Evolutionary conservation across 2,329 filamentous ascomycete species (phyloP).

Genomic region (Stylonectria norvegica): DNA sequence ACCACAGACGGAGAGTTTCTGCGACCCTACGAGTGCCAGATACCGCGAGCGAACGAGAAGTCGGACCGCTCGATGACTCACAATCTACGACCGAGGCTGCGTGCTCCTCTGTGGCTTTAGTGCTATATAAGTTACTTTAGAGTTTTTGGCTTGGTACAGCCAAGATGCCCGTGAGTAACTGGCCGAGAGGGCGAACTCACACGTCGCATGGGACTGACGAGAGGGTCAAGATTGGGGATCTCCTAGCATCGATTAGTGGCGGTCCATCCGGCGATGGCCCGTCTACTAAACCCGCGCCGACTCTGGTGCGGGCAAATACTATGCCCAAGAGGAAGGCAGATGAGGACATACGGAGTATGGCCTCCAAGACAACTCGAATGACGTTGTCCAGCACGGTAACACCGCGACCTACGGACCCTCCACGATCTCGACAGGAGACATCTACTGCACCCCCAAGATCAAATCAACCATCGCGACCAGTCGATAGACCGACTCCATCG

Average conservation of each 20-base stretch:
- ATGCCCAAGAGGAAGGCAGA: constrained; percentile 57
- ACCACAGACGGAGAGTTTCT: constrained; percentile 11
- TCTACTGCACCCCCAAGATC: constrained; percentile 15
- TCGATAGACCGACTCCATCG: constrained; percentile 23
- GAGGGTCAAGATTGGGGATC: constrained; percentile 33
- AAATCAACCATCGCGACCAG: constrained; percentile 22
- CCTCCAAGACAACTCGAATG: constrained; percentile 42
- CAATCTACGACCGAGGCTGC: constrained; percentile 20
- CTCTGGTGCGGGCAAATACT: constrained; percentile 24
- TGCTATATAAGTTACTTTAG: constrained; percentile 7
- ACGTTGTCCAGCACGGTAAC: constrained; percentile 23
- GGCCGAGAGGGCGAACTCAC: constrained; percentile 2
- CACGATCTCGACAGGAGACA: constrained; percentile 11
- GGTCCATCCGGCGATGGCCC: constrained; percentile 40
- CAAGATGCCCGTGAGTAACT: constrained; percentile 32
- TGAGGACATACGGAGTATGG: constrained; percentile 42
- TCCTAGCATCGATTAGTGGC: constrained; percentile 56
- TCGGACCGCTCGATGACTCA: constrained; percentile 27
- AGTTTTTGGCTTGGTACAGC: constrained; percentile 11
- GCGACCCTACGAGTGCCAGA: constrained; percentile 12
- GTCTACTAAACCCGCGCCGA: constrained; percentile 33
- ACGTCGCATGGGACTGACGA: constrained; percentile 15
- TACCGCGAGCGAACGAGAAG: constrained; percentile 6
- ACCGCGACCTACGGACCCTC: constrained; percentile 19
- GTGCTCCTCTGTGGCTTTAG: constrained; percentile 22